phyloP scores from a whole-genome alignment of 73 alveolate genomes.

The Tetrahymena borealis region DNA sequence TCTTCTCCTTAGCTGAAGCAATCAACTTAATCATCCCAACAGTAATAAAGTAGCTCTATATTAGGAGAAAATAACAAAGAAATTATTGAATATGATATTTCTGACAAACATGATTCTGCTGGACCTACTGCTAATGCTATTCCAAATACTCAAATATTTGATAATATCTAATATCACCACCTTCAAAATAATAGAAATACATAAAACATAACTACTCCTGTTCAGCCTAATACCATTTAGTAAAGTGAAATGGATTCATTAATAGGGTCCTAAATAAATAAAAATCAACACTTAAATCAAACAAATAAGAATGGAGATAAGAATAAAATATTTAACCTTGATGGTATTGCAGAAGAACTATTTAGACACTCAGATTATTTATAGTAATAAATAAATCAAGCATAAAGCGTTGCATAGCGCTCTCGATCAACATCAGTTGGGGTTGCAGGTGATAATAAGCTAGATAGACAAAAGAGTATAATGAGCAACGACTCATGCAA shows the following conservation, averaged over 20 bases:
- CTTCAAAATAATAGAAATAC: too few species aligned
- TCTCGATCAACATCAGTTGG: too few species aligned
- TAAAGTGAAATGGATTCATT: too few species aligned
- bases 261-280: too few species aligned
- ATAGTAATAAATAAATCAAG: not conserved
- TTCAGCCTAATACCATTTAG: too few species aligned
- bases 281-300: too few species aligned
- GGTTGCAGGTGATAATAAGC: not conserved
- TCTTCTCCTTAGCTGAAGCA: not conserved
- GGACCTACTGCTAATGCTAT: too few species aligned
- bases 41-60: not conserved
- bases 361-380: not conserved
- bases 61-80: not conserved
- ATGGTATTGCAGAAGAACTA: not conserved
- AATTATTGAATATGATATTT: not conserved
- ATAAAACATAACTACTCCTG: too few species aligned
- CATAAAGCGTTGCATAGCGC: not conserved
- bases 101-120: too few species aligned
- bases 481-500: not conserved
- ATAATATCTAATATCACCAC: too few species aligned
- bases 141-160: too few species aligned
- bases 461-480: not conserved
- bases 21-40: not conserved
- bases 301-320: not conserved
- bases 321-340: not conserved